Evolutionary conservation across 1,284 basidiomycete species (phyloP).

Genomic region (Cutaneotrichosporon sp.): DNA sequence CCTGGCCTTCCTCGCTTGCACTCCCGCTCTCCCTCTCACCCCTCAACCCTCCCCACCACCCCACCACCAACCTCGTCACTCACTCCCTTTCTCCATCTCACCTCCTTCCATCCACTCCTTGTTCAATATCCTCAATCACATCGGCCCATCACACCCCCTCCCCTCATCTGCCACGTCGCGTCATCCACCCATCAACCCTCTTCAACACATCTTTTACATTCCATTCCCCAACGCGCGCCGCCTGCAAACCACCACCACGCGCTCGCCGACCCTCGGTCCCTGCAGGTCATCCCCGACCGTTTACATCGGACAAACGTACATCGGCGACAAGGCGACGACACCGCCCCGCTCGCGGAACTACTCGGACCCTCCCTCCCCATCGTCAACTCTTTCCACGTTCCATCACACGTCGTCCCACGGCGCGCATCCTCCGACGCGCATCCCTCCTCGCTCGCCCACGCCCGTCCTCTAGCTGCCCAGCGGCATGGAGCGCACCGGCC

Average conservation of each 20-base stretch:
- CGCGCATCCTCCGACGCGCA: background rate
- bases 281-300: too few relatives aligned
- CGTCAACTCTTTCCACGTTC: background rate
- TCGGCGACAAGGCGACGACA: background rate
- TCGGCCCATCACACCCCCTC: background rate
- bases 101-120: background rate
- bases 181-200: too few relatives aligned
- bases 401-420: background rate
- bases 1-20: too few relatives aligned
- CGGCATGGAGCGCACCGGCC: slow-evolving; percentile 24
- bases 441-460: background rate
- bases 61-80: background rate
- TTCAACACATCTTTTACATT: background rate
- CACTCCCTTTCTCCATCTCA: background rate
- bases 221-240: too few relatives aligned
- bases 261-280: too few relatives aligned
- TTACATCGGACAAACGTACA: too few relatives aligned
- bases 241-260: background rate
- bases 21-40: too few relatives aligned
- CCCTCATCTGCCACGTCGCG: too few relatives aligned
- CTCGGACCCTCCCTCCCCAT: background rate
- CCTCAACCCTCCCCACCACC: too few relatives aligned
- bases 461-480: slow-evolving; percentile 22
- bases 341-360: background rate
- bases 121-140: too few relatives aligned